These are phyloP conservation scores for Microbotryum scabiosae DNA, from an alignment of 1,284 basidiomycete species.

Conservation along the genomic window DNA sequence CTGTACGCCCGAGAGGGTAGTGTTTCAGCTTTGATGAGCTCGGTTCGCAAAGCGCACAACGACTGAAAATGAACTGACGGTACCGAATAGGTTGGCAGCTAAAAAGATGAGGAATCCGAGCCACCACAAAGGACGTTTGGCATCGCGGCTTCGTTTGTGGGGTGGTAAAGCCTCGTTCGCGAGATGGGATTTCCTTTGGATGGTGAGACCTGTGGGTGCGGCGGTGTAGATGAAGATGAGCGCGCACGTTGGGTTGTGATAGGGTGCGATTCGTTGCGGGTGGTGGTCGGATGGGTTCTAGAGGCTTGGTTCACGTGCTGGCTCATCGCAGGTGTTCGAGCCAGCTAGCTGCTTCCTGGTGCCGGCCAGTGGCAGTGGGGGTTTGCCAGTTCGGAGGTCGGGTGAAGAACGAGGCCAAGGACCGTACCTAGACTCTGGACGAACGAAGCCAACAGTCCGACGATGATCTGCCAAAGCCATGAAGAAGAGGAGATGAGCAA, in stretches of 20 bases:
- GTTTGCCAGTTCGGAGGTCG: background rate
- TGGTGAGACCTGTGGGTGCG: constrained; percentile 57
- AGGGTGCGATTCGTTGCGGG: no score
- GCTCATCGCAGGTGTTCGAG: no score
- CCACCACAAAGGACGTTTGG: constrained; percentile 74
- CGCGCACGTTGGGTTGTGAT: no score
- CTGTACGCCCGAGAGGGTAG: background rate
- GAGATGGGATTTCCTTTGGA: constrained; percentile 91
- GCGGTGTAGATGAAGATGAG: background rate
- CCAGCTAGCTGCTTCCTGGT: background rate
- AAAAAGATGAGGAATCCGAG: constrained; percentile 58
- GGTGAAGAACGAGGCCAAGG: background rate
- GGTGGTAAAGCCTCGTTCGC: constrained; percentile 67
- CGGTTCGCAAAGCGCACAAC: no score
- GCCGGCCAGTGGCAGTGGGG: no score
- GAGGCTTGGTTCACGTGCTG: no score
- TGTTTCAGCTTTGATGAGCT: no score
- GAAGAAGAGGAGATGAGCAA: no score
- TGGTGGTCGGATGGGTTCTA: no score
- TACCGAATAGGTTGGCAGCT: constrained; percentile 68
- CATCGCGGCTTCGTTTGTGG: constrained; percentile 56
- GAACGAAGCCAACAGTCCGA: constrained; percentile 80
- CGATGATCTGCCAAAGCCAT: constrained; percentile 42
- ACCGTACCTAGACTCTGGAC: constrained; percentile 67
- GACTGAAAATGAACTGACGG: background rate